These are phyloP conservation scores for Reutealis trisperma DNA, from an alignment of 345 rosid species.

Conservation along the genomic window DNA sequence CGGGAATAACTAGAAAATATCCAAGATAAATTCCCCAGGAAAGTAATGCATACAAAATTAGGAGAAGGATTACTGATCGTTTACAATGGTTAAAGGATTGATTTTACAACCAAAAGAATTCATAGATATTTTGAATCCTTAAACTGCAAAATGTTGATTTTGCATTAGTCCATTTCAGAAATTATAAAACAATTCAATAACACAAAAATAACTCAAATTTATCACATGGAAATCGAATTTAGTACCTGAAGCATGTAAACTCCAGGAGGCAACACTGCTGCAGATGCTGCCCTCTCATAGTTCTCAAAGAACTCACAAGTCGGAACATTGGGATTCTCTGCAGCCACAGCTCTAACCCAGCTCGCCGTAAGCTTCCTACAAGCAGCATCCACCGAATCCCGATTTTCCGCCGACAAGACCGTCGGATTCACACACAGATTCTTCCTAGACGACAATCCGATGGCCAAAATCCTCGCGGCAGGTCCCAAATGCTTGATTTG, in stretches of 20 bases:
- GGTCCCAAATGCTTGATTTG: conserved; percentile 67
- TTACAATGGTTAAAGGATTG: background rate
- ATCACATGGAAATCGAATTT: background rate
- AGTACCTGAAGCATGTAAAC: conserved; percentile 89
- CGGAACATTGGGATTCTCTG: conserved; percentile 66
- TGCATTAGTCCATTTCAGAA: background rate
- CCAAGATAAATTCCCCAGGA: background rate
- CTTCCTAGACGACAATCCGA: conserved; percentile 87
- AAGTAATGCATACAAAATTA: background rate
- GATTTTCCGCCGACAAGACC: conserved; percentile 80
- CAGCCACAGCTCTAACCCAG: conserved; percentile 83
- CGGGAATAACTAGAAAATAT: background rate
- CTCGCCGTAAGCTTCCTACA: conserved; percentile 92
- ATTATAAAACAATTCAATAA: no score
- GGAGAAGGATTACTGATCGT: background rate
- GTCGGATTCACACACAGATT: conserved; percentile 78
- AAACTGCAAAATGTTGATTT: no score
- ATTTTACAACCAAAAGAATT: background rate
- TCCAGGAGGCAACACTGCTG: conserved; percentile 85
- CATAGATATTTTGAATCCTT: background rate
- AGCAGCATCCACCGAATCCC: conserved; percentile 94
- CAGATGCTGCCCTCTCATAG: conserved; percentile 79
- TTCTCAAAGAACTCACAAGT: conserved; percentile 85
- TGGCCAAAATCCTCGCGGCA: conserved; percentile 72
- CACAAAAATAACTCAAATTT: background rate